These are phyloP conservation scores for Penicillium silybi DNA, from an alignment of 495 filamentous ascomycete species.

Conservation along the genomic window DNA sequence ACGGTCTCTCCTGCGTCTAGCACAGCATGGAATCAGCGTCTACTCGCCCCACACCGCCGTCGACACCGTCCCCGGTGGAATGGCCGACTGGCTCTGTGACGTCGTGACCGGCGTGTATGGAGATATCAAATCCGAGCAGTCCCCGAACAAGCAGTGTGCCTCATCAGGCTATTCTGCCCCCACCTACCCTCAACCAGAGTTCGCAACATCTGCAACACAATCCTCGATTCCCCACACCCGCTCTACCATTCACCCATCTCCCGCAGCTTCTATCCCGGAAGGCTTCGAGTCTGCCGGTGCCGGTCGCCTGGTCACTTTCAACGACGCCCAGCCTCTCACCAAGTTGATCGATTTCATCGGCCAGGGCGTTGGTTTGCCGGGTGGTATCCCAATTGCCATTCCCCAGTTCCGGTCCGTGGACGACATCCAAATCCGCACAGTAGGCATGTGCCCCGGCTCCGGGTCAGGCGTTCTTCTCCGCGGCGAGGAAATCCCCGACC, in stretches of 20 bases:
- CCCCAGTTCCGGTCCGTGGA: conserved; percentile 53
- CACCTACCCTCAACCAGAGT: conserved; percentile 29
- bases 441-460: conserved; percentile 78
- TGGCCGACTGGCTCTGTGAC: conserved; percentile 94
- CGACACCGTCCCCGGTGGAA: conserved; percentile 79
- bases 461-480: conserved; percentile 70
- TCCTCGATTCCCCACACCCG: conserved; percentile 44
- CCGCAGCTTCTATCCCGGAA: conserved; percentile 33
- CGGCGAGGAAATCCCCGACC: conserved; percentile 57
- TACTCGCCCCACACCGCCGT: conserved; percentile 95
- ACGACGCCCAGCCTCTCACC: conserved; percentile 52
- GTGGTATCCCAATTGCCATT: conserved; percentile 64
- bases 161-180: conserved; percentile 40
- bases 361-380: conserved; percentile 56
- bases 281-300: conserved; percentile 70
- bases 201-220: conserved; percentile 18
- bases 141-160: conserved; percentile 12
- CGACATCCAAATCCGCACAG: conserved; percentile 53
- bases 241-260: conserved; percentile 49
- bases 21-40: conserved; percentile 86
- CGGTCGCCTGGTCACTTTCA: conserved; percentile 68
- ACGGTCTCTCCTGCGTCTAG: conserved; percentile 73
- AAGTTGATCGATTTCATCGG: conserved; percentile 61
- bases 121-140: conserved; percentile 2
- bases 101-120: conserved; percentile 59